These are phyloP conservation scores for Chaetomium strumarium DNA, from an alignment of 2,329 filamentous ascomycete species.

Conservation along the genomic window DNA sequence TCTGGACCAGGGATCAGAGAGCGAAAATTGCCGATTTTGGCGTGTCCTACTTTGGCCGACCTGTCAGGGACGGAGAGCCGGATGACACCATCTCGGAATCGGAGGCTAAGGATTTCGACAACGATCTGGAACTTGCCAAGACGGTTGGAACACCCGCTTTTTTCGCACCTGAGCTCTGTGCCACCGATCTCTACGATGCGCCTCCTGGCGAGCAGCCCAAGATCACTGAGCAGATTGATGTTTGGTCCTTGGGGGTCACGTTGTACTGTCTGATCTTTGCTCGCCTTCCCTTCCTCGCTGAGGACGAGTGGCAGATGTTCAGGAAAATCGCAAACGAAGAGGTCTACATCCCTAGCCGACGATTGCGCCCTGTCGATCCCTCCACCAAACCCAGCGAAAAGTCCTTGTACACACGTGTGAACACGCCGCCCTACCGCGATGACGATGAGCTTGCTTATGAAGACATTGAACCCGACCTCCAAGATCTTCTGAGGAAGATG, in stretches of 20 bases:
- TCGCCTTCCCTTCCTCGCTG: conserved; percentile 85
- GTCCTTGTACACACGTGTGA: conserved; percentile 52
- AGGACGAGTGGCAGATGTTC: conserved; percentile 90
- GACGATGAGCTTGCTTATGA: conserved; percentile 81
- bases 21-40: conserved; percentile 99
- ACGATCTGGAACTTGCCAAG: conserved; percentile 94
- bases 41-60: conserved; percentile 91
- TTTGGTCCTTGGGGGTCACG: conserved; percentile 95
- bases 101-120: conserved; percentile 80
- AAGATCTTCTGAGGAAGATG: conserved; percentile 72
- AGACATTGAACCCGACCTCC: conserved; percentile 71
- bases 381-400: conserved; percentile 50
- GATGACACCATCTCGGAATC: conserved; percentile 71
- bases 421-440: conserved; percentile 62
- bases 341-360: conserved; percentile 77
- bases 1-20: conserved; percentile 76
- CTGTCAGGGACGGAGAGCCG: conserved; percentile 74
- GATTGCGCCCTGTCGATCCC: conserved; percentile 69
- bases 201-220: conserved; percentile 48
- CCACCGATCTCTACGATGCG: conserved; percentile 66
- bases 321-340: conserved; percentile 85
- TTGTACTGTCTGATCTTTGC: conserved; percentile 94
- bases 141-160: conserved; percentile 97
- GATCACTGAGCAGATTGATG: conserved; percentile 89
- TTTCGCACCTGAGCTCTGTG: conserved; percentile 94